These are phyloP conservation scores for Capsicum chinense DNA, from an alignment of 257 asterid species.

Conservation along the genomic window DNA sequence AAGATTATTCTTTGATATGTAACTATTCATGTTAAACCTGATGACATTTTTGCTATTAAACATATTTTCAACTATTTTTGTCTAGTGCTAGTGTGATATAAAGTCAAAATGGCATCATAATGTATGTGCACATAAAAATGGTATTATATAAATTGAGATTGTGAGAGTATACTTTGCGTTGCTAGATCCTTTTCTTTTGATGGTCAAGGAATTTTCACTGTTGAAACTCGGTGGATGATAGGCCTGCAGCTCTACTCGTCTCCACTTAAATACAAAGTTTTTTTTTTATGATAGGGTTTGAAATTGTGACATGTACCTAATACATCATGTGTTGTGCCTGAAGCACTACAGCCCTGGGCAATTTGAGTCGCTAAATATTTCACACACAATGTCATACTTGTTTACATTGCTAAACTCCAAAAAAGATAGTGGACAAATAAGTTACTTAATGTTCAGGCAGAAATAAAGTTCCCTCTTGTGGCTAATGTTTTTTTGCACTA, in stretches of 20 bases:
- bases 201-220: too few species aligned
- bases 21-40: not conserved
- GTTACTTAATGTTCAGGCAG: conserved; percentile 8
- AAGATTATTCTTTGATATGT: not conserved
- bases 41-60: not conserved
- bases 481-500: conserved; percentile 11
- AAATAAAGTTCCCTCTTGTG: not conserved
- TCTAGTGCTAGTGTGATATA: not conserved
- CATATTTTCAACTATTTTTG: conserved; percentile 15
- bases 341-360: not conserved
- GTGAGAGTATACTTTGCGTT: not conserved
- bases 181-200: not conserved
- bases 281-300: not conserved
- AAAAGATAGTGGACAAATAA: not conserved
- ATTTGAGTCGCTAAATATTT: too few species aligned
- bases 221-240: not conserved
- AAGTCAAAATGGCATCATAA: conserved; percentile 18
- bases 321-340: not conserved
- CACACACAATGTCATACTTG: not conserved
- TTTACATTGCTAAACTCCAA: not conserved
- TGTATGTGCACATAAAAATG: not conserved
- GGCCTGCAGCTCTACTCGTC: too few species aligned
- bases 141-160: conserved; percentile 5
- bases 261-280: not conserved
- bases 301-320: not conserved